These are phyloP conservation scores for Hyaloscypha finlandica DNA, from an alignment of 495 filamentous ascomycete genomes.

Conservation along the genomic window DNA sequence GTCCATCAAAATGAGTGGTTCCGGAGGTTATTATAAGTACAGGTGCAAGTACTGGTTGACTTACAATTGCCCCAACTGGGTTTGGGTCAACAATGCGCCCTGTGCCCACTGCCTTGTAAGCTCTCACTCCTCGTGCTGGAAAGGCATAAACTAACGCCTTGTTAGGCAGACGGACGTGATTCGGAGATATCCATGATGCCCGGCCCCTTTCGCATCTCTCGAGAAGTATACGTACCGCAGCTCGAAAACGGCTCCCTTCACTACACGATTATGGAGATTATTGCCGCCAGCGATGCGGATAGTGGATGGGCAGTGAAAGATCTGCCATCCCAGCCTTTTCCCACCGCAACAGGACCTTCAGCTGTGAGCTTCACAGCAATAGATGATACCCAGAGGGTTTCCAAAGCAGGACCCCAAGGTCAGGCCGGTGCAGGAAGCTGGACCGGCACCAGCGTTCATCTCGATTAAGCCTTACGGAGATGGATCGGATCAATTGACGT, in stretches of 20 bases:
- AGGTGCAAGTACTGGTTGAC: conserved; percentile 62
- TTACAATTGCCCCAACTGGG: conserved; percentile 61
- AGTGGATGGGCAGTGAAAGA: conserved; percentile 33
- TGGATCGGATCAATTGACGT: background rate
- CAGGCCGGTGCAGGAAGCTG: conserved; percentile 6
- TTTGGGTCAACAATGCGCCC: conserved; percentile 58
- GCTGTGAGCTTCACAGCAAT: conserved; percentile 19
- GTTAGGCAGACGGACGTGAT: conserved; percentile 50
- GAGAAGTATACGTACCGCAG: conserved; percentile 44
- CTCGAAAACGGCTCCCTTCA: conserved; percentile 44
- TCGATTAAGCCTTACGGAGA: conserved; percentile 14
- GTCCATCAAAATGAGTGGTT: conserved; percentile 51
- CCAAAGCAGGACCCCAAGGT: conserved; percentile 16
- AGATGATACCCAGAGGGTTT: conserved; percentile 16
- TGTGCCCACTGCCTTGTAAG: conserved; percentile 60
- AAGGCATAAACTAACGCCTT: conserved; percentile 7
- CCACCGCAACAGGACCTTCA: conserved; percentile 26
- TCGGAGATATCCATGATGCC: conserved; percentile 34
- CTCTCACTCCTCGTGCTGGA: background rate
- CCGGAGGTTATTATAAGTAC: conserved; percentile 61
- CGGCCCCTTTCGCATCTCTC: conserved; percentile 31
- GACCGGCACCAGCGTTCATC: conserved; percentile 12
- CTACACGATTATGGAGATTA: conserved; percentile 48
- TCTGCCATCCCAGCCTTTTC: conserved; percentile 21
- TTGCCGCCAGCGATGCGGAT: conserved; percentile 32